A percentile compares a stretch with the other conserved stretches of the same genome.
Evolutionary conservation across 495 filamentous ascomycete genomes (phyloP).

Genomic region (Hyaloscypha hepaticicola): DNA sequence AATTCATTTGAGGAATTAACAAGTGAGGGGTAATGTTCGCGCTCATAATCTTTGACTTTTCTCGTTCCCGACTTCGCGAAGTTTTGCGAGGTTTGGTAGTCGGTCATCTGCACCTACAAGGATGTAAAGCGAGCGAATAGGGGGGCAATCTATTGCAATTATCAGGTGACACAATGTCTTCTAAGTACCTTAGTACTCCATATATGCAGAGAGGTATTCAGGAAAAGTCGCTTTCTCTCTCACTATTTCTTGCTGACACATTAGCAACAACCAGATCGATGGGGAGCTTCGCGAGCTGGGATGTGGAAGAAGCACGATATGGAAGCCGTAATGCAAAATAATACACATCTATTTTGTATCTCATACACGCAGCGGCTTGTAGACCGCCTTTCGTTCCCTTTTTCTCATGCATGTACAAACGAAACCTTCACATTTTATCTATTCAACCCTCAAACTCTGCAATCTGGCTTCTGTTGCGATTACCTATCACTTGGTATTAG

Average conservation of each 20-base stretch:
- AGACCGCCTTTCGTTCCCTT: constrained; percentile 8
- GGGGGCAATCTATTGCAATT: background rate
- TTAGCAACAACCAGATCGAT: no score
- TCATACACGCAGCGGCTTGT: constrained; percentile 23
- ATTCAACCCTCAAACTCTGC: constrained; percentile 58
- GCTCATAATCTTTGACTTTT: no score
- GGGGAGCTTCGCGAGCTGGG: no score
- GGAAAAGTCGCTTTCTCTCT: no score
- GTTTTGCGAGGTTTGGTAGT: background rate
- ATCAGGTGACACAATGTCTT: no score
- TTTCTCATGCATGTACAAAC: constrained; percentile 27
- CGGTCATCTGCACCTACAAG: background rate
- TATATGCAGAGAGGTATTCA: no score
- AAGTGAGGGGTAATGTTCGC: no score
- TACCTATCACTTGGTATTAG: constrained; percentile 41
- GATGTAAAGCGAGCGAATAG: background rate
- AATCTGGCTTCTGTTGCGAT: constrained; percentile 61
- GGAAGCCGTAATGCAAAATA: background rate
- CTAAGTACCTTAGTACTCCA: no score
- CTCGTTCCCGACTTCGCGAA: background rate
- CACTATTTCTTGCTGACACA: no score
- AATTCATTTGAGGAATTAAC: no score
- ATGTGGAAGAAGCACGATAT: no score
- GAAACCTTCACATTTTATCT: constrained; percentile 26
- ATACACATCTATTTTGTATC: constrained; percentile 34